Percentiles rank a stretch among this genome's conserved stretches.
Evolutionary conservation across 106 monocot genomes (phyloP).

Genomic region (Dioscorea alata): DNA sequence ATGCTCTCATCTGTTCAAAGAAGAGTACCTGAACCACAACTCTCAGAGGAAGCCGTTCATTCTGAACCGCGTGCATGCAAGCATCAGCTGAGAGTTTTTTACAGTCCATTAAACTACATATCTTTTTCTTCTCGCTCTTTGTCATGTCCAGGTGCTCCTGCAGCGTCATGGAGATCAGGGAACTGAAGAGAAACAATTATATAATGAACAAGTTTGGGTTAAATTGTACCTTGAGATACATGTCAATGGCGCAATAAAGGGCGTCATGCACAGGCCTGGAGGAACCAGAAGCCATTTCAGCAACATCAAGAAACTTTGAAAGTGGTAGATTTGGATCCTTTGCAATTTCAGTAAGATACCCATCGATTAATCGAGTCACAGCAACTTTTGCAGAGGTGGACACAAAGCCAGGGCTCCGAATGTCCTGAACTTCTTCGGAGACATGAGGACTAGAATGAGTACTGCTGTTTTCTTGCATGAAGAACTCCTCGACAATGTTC

Average conservation of each 20-base stretch:
- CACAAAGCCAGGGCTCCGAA: slow-evolving; percentile 14
- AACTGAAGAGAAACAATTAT: not conserved
- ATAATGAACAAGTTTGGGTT: not conserved
- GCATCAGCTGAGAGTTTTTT: slow-evolving; percentile 52
- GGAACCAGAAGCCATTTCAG: slow-evolving; percentile 36
- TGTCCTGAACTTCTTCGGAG: slow-evolving; percentile 34
- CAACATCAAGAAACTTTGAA: slow-evolving; percentile 49
- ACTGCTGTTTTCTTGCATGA: slow-evolving; percentile 15
- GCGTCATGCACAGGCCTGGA: slow-evolving; percentile 49
- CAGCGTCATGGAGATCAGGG: not conserved
- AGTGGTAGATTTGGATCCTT: slow-evolving; percentile 49
- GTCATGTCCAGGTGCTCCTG: slow-evolving; percentile 48
- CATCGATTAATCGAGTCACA: slow-evolving; percentile 53
- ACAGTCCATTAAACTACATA: slow-evolving; percentile 56
- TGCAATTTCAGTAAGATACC: slow-evolving; percentile 53
- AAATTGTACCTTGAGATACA: slow-evolving; percentile 56
- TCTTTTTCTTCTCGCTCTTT: slow-evolving; percentile 52
- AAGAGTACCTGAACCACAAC: slow-evolving; percentile 55
- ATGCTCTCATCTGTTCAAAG: slow-evolving; percentile 38
- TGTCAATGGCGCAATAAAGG: slow-evolving; percentile 66
- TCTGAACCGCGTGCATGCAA: slow-evolving; percentile 58
- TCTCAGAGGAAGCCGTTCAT: slow-evolving; percentile 59
- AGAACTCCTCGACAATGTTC: slow-evolving; percentile 47
- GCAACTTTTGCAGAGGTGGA: slow-evolving; percentile 12
- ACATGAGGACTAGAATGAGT: slow-evolving; percentile 9